phyloP scores from a whole-genome alignment of 805 yeast species.

The Cyberlindnera meyerae region DNA sequence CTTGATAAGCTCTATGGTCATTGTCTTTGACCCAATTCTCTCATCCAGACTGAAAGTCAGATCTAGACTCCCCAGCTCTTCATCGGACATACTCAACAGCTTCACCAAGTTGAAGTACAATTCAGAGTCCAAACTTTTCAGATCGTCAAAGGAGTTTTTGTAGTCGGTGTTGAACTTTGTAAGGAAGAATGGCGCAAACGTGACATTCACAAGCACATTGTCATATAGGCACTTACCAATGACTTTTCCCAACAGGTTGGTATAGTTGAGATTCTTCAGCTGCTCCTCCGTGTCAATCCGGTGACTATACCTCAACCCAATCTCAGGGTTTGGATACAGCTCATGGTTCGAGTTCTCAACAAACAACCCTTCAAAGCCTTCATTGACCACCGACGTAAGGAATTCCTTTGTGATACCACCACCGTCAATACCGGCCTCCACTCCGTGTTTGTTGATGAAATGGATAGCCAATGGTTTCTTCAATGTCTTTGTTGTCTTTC shows the following conservation, averaged over 20 bases:
- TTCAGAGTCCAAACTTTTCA: slow-evolving; percentile 63
- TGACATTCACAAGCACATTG: slow-evolving; percentile 70
- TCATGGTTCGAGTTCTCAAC: slow-evolving; percentile 47
- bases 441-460: slow-evolving; percentile 68
- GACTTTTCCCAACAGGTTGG: slow-evolving; percentile 71
- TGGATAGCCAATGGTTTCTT: slow-evolving; percentile 58
- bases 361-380: slow-evolving; percentile 54
- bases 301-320: slow-evolving; percentile 32
- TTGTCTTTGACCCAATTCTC: slow-evolving; percentile 31
- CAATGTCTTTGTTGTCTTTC: slow-evolving; percentile 47
- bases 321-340: slow-evolving; percentile 68
- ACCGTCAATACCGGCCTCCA: slow-evolving; percentile 92
- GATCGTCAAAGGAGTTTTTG: slow-evolving; percentile 72
- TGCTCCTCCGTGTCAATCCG: slow-evolving; percentile 30
- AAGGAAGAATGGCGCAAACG: slow-evolving; percentile 83
- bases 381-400: slow-evolving; percentile 63
- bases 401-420: slow-evolving; percentile 95
- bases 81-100: slow-evolving; percentile 47
- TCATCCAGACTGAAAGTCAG: slow-evolving; percentile 64
- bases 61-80: slow-evolving; percentile 50
- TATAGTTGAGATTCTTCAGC: slow-evolving; percentile 28
- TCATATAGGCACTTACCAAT: slow-evolving; percentile 89
- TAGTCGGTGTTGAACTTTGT: slow-evolving; percentile 42
- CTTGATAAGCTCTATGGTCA: slow-evolving; percentile 54
- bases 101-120: slow-evolving; percentile 62